Percentiles rank a stretch among this genome's conserved stretches.
These are phyloP conservation scores for Arthrocladium fulminans DNA, from an alignment of 2,329 filamentous ascomycete genomes.

Conservation along the genomic window DNA sequence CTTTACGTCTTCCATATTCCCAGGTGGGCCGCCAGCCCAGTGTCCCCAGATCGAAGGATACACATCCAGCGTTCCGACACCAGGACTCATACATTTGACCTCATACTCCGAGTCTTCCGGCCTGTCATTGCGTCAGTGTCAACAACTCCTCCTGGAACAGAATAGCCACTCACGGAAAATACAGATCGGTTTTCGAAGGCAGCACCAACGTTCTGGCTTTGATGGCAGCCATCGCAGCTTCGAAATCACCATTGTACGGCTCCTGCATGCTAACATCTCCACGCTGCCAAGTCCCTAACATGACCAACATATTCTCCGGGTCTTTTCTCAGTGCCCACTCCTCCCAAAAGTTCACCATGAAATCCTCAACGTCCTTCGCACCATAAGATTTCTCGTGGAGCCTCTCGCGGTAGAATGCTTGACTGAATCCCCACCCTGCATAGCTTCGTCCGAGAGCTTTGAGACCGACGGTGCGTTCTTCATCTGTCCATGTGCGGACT, in stretches of 20 bases:
- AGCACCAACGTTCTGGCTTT: constrained; percentile 64
- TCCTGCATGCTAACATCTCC: constrained; percentile 61
- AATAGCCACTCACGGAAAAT: constrained; percentile 55
- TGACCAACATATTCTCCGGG: constrained; percentile 64
- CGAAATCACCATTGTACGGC: constrained; percentile 59
- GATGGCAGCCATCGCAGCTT: constrained; percentile 57
- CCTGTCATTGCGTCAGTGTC: constrained; percentile 28
- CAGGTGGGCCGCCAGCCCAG: constrained; percentile 60
- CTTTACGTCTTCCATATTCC: constrained; percentile 60
- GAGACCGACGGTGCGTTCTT: constrained; percentile 49
- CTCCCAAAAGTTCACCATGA: constrained; percentile 69
- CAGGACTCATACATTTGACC: constrained; percentile 52
- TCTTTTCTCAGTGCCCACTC: constrained; percentile 58
- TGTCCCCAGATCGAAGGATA: constrained; percentile 59
- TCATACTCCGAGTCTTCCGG: constrained; percentile 72
- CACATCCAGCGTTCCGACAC: constrained; percentile 46
- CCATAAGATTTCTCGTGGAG: constrained; percentile 58
- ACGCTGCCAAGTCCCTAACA: constrained; percentile 72
- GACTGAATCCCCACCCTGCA: constrained; percentile 70
- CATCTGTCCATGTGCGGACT: constrained; percentile 42
- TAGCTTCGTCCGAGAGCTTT: constrained; percentile 68
- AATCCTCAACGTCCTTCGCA: constrained; percentile 61
- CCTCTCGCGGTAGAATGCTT: constrained; percentile 66
- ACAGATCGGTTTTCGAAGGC: constrained; percentile 65
- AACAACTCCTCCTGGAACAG: neutral